A percentile compares a stretch with the other conserved stretches of the same genome.
Evolutionary conservation across 1,284 basidiomycete species (phyloP).

Genomic region (Phlebopus sp.): DNA sequence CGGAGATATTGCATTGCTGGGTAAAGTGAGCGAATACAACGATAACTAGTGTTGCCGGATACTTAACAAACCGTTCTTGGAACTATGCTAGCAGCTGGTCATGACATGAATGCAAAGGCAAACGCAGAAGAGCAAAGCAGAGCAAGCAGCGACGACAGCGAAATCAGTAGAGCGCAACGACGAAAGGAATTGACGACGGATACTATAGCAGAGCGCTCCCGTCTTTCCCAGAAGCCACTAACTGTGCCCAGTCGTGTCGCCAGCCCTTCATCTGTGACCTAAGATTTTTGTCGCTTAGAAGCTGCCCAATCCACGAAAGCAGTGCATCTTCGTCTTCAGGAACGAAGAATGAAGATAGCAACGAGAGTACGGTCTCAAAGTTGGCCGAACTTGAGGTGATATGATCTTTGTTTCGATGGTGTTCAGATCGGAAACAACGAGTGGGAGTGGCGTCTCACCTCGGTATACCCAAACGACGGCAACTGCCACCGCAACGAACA

Average conservation of each 20-base stretch:
- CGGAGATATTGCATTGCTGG: slow-evolving; percentile 17
- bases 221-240: slow-evolving; percentile 68
- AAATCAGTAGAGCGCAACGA: neutral
- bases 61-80: slow-evolving; percentile 22
- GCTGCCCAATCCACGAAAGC: slow-evolving; percentile 76
- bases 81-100: slow-evolving; percentile 23
- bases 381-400: slow-evolving; percentile 74
- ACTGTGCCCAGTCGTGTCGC: slow-evolving; percentile 69
- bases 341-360: slow-evolving; percentile 89
- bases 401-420: slow-evolving; percentile 50
- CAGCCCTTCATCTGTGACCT: slow-evolving; percentile 66
- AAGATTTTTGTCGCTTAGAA: slow-evolving; percentile 69
- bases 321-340: slow-evolving; percentile 84
- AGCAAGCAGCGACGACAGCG: slow-evolving; percentile 2
- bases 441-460: slow-evolving; percentile 48
- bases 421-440: slow-evolving; percentile 1
- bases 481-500: slow-evolving; percentile 82
- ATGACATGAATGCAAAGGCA: slow-evolving; percentile 13
- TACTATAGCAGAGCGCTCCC: slow-evolving; percentile 58
- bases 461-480: slow-evolving; percentile 89
- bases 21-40: slow-evolving; percentile 24
- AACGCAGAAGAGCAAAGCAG: slow-evolving; percentile 7
- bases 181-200: neutral
- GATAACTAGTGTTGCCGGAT: slow-evolving; percentile 27
- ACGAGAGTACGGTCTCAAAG: slow-evolving; percentile 87